Evolutionary conservation across 1,284 basidiomycete genomes (phyloP).

Genomic region (Microstroma glucosiphilum): DNA sequence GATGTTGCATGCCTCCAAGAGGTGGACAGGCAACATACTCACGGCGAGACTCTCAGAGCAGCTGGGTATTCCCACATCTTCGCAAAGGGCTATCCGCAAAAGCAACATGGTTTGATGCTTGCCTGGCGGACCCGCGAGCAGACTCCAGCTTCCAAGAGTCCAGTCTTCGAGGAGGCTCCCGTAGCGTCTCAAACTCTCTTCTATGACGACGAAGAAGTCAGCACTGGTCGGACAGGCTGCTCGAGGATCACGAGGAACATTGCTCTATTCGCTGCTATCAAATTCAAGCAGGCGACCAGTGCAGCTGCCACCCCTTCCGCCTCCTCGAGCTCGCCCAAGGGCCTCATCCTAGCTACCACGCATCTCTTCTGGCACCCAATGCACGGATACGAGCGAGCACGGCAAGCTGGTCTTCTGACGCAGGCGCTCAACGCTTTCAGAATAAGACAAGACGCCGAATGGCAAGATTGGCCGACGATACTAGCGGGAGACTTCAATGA

Average conservation of each 20-base stretch:
- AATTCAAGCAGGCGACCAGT: slow-evolving; percentile 4
- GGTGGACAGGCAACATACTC: slow-evolving; percentile 50
- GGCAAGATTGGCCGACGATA: slow-evolving; percentile 66
- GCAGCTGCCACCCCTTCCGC: not conserved
- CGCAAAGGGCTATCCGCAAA: slow-evolving; percentile 44
- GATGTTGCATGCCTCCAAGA: slow-evolving; percentile 53
- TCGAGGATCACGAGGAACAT: slow-evolving; percentile 35
- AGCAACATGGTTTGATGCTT: slow-evolving; percentile 46
- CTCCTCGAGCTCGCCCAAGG: slow-evolving; percentile 35
- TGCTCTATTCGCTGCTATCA: slow-evolving; percentile 37
- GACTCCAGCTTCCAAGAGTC: not conserved
- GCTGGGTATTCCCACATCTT: slow-evolving; percentile 38
- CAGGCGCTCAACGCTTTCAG: slow-evolving; percentile 63
- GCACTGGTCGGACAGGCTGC: slow-evolving; percentile 19
- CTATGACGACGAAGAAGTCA: slow-evolving; percentile 30
- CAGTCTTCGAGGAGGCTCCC: slow-evolving; percentile 12
- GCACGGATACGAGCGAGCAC: slow-evolving; percentile 69
- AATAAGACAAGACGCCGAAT: slow-evolving; percentile 50
- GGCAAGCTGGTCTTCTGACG: slow-evolving; percentile 60
- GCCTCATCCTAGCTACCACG: slow-evolving; percentile 72
- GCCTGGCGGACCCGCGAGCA: slow-evolving; percentile 26
- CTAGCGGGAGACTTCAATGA: slow-evolving; percentile 92
- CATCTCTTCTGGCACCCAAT: slow-evolving; percentile 90
- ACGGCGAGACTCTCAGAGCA: slow-evolving; percentile 28
- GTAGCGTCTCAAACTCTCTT: slow-evolving; percentile 20